Evolutionary conservation across 371 early-diverging fungal genomes (phyloP), one percentile per base, ranked within the genome.

Genomic region (Gilbertella persicaria): DNA sequence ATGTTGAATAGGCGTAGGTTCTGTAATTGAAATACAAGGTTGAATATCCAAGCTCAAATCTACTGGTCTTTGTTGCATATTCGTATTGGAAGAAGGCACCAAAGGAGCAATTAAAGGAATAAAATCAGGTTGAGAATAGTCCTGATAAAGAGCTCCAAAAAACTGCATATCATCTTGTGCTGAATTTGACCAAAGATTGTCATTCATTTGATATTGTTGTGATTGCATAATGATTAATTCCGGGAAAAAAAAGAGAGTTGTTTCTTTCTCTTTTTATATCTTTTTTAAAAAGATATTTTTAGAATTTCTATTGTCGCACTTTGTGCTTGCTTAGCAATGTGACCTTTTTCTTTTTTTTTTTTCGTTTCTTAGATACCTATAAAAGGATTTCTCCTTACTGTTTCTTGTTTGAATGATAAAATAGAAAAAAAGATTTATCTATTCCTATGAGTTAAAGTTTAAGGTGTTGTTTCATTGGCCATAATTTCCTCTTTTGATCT

Each of bases 1-100:
- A 10, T 50, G 40, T 16, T 49, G 21, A 14, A 64, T 19, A 0
- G 64, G 64, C 33, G 64, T 64, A 1, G 64, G 60, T 20, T 64
- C 64, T 8, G 64, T 64, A 29, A 64, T 47, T 10, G 64, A 64
- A n/a, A 64, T 64, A 44, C 64, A 55, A 40, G 60, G 59, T 20
- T 59, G 48, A 16, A 64, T 64, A 6, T 64, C 53, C 25, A 59
- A 25, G 19, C 61, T 60, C 10, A 55, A 35, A 9, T 28, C 28
- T 33, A 21, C 24, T 29, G 21, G 13, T 20, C 42, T 51, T 30
- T n/a, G 4, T 2, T 17, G 38, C n/a, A n/a, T n/a, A n/a, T n/a
- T n/a, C n/a, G n/a, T n/a, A 37, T 25, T 42, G 12, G 45, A 45
- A 21, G 26, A 17, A 9, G 25, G 29, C 16, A 29, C 37, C 20